Conservation (phyloP, 148 eudicot genomes). For the Selenicereus undatus region DNA sequence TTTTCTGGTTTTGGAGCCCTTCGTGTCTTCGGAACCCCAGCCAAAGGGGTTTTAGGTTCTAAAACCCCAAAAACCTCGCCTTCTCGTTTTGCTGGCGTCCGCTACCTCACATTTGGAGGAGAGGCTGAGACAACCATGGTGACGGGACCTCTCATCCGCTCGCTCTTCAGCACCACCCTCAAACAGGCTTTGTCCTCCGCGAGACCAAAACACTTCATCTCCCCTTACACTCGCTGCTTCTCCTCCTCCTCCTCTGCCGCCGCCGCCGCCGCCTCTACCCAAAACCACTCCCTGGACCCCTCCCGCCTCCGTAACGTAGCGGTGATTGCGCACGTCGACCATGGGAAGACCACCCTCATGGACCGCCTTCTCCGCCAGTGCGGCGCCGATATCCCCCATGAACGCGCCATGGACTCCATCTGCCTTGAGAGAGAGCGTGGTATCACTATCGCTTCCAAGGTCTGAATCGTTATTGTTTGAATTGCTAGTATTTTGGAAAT, state of each 20-base stretch:
- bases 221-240: slow-evolving; percentile 26
- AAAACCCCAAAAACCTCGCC: not conserved
- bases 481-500: not conserved
- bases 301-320: slow-evolving; percentile 82
- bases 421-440: slow-evolving; percentile 91
- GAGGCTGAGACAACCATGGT: slow-evolving; percentile 23
- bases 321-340: slow-evolving; percentile 93
- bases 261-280: slow-evolving; percentile 36
- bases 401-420: slow-evolving; percentile 79
- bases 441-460: slow-evolving; percentile 92
- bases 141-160: slow-evolving; percentile 59
- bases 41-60: not conserved
- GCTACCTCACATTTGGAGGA: not conserved
- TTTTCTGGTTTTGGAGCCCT: no score
- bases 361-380: slow-evolving; percentile 93
- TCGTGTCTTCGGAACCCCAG: not conserved
- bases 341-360: slow-evolving; percentile 96
- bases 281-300: slow-evolving; percentile 48
- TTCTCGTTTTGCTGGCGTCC: not conserved
- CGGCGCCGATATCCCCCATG: slow-evolving; percentile 89
- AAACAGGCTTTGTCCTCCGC: slow-evolving; percentile 48
- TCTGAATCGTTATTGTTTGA: slow-evolving; percentile 3
- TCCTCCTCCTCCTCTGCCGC: slow-evolving; percentile 37
- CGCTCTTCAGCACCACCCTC: slow-evolving; percentile 45
- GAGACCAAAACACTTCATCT: slow-evolving; percentile 20